phyloP scores from a whole-genome alignment of 192 early-diverging fungal genomes.

The Coemansia sp. region DNA sequence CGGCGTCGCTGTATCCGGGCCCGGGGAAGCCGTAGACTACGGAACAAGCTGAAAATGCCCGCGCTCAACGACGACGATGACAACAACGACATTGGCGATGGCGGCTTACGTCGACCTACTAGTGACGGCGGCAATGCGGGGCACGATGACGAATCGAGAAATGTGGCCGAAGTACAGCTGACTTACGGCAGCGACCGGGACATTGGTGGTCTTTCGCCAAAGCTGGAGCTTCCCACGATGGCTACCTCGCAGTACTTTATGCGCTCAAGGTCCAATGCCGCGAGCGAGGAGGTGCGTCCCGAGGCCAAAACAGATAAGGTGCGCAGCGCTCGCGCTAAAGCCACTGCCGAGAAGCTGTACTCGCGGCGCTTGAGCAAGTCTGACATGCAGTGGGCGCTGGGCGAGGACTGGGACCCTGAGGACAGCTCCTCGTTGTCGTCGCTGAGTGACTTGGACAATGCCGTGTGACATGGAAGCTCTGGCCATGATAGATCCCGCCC shows the following conservation, averaged over 20 bases:
- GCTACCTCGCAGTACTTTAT: constrained; percentile 41
- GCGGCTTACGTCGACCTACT: too few relatives aligned
- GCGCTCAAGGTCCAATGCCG: constrained; percentile 50
- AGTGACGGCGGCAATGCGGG: background rate
- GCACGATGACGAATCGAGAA: background rate
- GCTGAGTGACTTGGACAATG: constrained; percentile 33
- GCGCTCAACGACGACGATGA: background rate
- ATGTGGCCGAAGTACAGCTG: background rate
- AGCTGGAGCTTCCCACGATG: constrained; percentile 10
- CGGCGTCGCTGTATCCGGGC: constrained; percentile 1
- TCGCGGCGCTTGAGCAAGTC: constrained; percentile 49
- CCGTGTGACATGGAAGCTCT: background rate
- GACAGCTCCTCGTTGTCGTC: constrained; percentile 44
- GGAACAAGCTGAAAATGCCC: constrained; percentile 17
- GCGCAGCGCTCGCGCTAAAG: constrained; percentile 43
- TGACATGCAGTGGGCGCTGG: constrained; percentile 56
- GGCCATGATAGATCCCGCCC: background rate
- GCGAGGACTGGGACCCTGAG: constrained; percentile 54
- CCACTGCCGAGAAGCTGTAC: constrained; percentile 36
- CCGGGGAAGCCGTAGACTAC: constrained; percentile 4
- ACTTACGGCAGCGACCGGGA: constrained; percentile 1
- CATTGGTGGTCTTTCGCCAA: background rate
- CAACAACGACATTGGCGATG: background rate
- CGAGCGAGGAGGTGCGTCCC: constrained; percentile 51
- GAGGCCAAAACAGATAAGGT: constrained; percentile 51